Evolutionary conservation across 1,284 basidiomycete species (phyloP).

Genomic region (Mrakiaceae sp.): DNA sequence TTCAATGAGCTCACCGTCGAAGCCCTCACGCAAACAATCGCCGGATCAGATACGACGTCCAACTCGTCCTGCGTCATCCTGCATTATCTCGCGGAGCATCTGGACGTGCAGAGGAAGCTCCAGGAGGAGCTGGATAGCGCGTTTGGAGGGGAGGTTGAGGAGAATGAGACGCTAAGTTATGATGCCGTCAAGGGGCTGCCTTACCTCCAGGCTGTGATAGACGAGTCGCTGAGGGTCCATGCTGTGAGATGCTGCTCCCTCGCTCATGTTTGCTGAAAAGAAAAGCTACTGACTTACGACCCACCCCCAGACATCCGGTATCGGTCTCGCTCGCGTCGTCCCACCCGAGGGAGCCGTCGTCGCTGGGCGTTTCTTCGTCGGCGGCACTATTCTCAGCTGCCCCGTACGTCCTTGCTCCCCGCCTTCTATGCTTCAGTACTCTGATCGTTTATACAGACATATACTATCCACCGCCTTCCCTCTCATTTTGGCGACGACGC

Average conservation of each 20-base stretch:
- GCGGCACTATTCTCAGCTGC: slow-evolving; percentile 59
- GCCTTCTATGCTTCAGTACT: background rate
- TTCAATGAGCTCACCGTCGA: slow-evolving; percentile 74
- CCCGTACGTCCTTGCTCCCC: slow-evolving; percentile 30
- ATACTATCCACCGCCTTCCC: slow-evolving; percentile 62
- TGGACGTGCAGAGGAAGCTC: slow-evolving; percentile 53
- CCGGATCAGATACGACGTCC: slow-evolving; percentile 65
- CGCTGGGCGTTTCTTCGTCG: slow-evolving; percentile 50
- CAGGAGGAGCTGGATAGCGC: slow-evolving; percentile 70
- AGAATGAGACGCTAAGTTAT: no score
- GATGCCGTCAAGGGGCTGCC: slow-evolving; percentile 49
- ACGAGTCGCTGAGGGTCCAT: slow-evolving; percentile 68
- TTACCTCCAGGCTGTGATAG: slow-evolving; percentile 70
- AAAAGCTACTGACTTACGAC: no score
- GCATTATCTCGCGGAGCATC: slow-evolving; percentile 64
- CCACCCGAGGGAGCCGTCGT: slow-evolving; percentile 55
- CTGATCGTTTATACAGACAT: slow-evolving; percentile 36
- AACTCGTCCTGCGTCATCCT: slow-evolving; percentile 78
- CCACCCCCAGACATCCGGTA: slow-evolving; percentile 45
- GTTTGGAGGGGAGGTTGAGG: slow-evolving; percentile 34
- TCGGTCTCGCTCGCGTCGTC: slow-evolving; percentile 69
- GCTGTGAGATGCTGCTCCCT: slow-evolving; percentile 11
- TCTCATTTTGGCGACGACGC: slow-evolving; percentile 64
- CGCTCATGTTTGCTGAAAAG: no score
- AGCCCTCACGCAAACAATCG: slow-evolving; percentile 73